Evolutionary conservation across 352 stramenopile genomes (phyloP).

Genomic region (Phytophthora tubulina): DNA sequence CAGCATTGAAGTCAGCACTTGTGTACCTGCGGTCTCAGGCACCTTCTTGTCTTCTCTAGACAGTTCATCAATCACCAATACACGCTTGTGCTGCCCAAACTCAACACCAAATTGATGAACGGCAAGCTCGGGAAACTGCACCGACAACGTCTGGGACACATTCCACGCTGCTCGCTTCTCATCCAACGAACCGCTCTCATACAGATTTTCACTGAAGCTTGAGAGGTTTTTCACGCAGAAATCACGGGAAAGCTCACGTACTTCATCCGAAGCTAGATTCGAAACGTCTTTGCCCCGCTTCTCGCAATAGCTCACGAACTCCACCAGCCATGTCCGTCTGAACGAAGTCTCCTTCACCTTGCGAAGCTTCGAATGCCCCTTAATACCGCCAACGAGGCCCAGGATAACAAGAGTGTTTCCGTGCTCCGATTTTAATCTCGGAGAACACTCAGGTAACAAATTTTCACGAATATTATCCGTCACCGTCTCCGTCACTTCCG

Average conservation of each 20-base stretch:
- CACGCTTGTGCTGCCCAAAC: conserved; percentile 31
- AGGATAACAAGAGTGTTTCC: conserved; percentile 20
- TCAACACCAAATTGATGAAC: conserved; percentile 34
- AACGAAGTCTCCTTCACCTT: conserved; percentile 24
- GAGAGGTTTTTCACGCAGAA: conserved; percentile 30
- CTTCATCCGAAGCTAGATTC: conserved; percentile 9
- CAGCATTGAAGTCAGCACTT: conserved; percentile 28
- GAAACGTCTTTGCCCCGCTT: conserved; percentile 15
- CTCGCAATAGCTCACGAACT: conserved; percentile 31
- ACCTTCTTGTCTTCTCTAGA: conserved; percentile 10
- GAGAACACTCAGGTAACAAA: background rate
- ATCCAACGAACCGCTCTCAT: conserved; percentile 29
- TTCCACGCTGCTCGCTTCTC: conserved; percentile 38
- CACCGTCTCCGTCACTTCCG: conserved; percentile 6
- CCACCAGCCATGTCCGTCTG: conserved; percentile 10
- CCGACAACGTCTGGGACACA: conserved; percentile 25
- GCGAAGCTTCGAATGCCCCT: background rate
- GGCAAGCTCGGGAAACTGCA: conserved; percentile 31
- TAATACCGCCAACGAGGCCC: conserved; percentile 3
- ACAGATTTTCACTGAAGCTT: conserved; percentile 32
- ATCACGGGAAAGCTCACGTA: conserved; percentile 20
- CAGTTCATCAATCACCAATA: conserved; percentile 34
- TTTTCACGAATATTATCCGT: background rate
- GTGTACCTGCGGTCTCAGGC: conserved; percentile 6
- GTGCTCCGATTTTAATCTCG: background rate